These are phyloP conservation scores for Dothideomycetes sp. DNA, from an alignment of 2,329 filamentous ascomycete genomes.

Conservation along the genomic window DNA sequence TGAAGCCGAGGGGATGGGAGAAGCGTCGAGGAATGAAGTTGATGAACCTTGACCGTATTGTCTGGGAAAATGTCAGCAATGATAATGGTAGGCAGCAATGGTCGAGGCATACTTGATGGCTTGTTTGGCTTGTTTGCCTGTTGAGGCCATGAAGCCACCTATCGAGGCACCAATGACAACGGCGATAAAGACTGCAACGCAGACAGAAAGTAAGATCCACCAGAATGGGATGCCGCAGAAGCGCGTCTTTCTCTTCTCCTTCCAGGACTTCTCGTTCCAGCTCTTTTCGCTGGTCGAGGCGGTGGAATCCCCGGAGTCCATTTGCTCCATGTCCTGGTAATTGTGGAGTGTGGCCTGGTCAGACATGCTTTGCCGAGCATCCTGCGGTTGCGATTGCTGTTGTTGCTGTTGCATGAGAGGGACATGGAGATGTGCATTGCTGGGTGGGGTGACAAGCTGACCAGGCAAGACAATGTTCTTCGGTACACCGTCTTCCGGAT, in stretches of 20 bases:
- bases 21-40: conserved; percentile 33
- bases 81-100: background rate
- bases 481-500: conserved; percentile 60
- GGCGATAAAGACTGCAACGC: conserved; percentile 24
- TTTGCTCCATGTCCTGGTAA: conserved; percentile 11
- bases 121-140: conserved; percentile 15
- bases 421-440: conserved; percentile 20
- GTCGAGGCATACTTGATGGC: conserved; percentile 1
- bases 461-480: conserved; percentile 14
- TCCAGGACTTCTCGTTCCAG: conserved; percentile 31
- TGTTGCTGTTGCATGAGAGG: conserved; percentile 25
- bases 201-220: conserved; percentile 24
- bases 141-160: conserved; percentile 25
- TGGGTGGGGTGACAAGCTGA: conserved; percentile 15
- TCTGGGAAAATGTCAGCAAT: background rate
- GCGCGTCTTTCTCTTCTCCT: conserved; percentile 29
- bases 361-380: conserved; percentile 28
- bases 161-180: conserved; percentile 27
- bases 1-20: conserved; percentile 43
- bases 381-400: too few species aligned
- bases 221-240: conserved; percentile 29
- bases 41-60: conserved; percentile 1
- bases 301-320: conserved; percentile 14
- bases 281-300: conserved; percentile 17
- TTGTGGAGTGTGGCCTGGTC: conserved; percentile 16